These are phyloP conservation scores for Nemophila menziesii DNA, from an alignment of 257 asterid genomes.

Conservation along the genomic window DNA sequence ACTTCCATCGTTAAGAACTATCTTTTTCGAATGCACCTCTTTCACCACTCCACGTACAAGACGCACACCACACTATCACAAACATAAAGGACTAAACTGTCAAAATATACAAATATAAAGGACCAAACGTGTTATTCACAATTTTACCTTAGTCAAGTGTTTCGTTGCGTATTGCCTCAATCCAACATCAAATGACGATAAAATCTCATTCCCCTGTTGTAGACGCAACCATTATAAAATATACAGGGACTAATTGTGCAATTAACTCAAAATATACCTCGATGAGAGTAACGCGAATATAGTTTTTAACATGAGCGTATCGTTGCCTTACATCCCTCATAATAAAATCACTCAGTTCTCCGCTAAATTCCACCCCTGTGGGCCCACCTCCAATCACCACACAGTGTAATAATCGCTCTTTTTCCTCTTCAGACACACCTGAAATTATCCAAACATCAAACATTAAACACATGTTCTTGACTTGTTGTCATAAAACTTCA, in stretches of 20 bases:
- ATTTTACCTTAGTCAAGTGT: slow-evolving; percentile 73
- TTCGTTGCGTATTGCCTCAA: slow-evolving; percentile 75
- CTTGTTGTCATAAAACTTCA: too few relatives aligned
- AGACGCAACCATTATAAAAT: not conserved
- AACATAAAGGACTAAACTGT: too few relatives aligned
- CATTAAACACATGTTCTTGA: not conserved
- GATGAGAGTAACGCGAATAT: slow-evolving; percentile 76
- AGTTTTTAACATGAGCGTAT: slow-evolving; percentile 78
- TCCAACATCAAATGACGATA: slow-evolving; percentile 82
- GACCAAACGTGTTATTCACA: too few relatives aligned
- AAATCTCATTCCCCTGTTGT: slow-evolving; percentile 78
- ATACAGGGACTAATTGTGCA: not conserved
- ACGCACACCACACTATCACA: slow-evolving; percentile 62
- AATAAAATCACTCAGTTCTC: slow-evolving; percentile 88
- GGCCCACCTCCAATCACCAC: slow-evolving; percentile 97
- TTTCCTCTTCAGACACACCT: slow-evolving; percentile 83
- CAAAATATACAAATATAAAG: too few relatives aligned
- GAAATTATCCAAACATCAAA: slow-evolving; percentile 6
- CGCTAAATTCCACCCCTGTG: slow-evolving; percentile 91
- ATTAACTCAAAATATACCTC: slow-evolving; percentile 41
- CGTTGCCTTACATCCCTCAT: slow-evolving; percentile 71
- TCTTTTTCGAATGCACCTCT: slow-evolving; percentile 60
- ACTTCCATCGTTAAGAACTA: slow-evolving; percentile 81
- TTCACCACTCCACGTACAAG: slow-evolving; percentile 83
- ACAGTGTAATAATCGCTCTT: slow-evolving; percentile 72